Conservation (phyloP, 2,329 filamentous ascomycete genomes). For the Talaromyces sp. region DNA sequence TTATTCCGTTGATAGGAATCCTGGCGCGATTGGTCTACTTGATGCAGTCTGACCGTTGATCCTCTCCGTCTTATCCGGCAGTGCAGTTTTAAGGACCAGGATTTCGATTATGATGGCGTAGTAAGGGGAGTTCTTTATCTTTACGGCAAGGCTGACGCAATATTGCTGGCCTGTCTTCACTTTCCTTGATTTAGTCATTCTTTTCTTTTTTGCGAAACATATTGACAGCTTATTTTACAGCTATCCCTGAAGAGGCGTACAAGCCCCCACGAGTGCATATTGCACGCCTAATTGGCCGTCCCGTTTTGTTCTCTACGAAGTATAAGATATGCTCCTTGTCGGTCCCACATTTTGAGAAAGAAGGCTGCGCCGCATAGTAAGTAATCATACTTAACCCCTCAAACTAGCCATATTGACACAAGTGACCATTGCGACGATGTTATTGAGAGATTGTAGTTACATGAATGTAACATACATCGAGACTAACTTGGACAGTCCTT, state of each 20-base stretch:
- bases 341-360: too few relatives aligned
- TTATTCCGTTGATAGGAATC: not conserved
- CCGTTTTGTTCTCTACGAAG: conserved; percentile 2
- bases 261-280: not conserved
- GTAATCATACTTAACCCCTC: not conserved
- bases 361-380: not conserved
- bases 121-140: not conserved
- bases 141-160: not conserved
- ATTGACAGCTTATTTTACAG: not conserved
- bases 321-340: too few relatives aligned
- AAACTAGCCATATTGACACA: not conserved
- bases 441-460: not conserved
- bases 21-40: not conserved
- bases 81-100: too few relatives aligned
- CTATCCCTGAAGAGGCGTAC: not conserved
- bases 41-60: not conserved
- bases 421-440: not conserved
- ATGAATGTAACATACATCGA: too few relatives aligned
- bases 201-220: not conserved
- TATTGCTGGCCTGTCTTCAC: not conserved
- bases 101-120: too few relatives aligned
- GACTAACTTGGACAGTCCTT: too few relatives aligned
- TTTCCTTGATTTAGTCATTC: not conserved
- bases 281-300: not conserved
- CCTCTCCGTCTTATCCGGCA: not conserved